Base-by-base conservation (phyloP, 768 basidiomycete species). In the Coprinellus aureogranulatus region DNA sequence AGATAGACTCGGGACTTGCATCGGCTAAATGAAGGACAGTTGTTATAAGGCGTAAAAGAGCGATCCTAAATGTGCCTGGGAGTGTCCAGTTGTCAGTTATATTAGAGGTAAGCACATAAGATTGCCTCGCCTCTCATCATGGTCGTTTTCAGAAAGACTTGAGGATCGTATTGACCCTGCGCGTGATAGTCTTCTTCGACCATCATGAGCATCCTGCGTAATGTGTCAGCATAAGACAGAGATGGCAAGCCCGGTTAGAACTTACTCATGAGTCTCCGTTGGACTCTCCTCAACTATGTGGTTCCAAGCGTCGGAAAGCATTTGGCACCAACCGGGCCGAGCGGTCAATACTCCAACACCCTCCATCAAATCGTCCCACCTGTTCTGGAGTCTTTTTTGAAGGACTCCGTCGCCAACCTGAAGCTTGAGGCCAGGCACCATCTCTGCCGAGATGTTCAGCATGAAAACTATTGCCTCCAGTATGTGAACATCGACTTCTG, bases 281-380 rank as follows among this genome's bases (percentile, higher is more conserved):
- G 55, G 59, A 23, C 59, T 66, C 27, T 71, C 69, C 27, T 65
- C 65, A 45, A 69, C 70, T 18, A 70, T 50, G 42, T 57, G 62
- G 53, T 64, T 62, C 70, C 67, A 70, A 8, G 67, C 63, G 26
- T 53, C 61, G 11, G 65, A 53, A 8, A 71, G 55, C 58, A 62
- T 64, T n/a, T 66, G 64, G 3, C 60, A 57, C 65, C 70, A 70
- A 20, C 64, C 61, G 5, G 70, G 60, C 39, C 70, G 62, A 1
- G 65, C 64, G 4, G 63, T 65, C n/a, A 72, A 45, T 10, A 72
- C 55, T 0, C 59, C 59, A 20, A 66, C 31, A 23, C 55, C 59
- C 22, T 68, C 65, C 16, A 61, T 51, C 46, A 69, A 56, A 1
- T 55, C 62, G 27, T 67, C 62, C 62, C 64, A 63, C 6, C 70